Conservation (phyloP, 768 basidiomycete genomes). For the Clitopilus passeckerianus region DNA sequence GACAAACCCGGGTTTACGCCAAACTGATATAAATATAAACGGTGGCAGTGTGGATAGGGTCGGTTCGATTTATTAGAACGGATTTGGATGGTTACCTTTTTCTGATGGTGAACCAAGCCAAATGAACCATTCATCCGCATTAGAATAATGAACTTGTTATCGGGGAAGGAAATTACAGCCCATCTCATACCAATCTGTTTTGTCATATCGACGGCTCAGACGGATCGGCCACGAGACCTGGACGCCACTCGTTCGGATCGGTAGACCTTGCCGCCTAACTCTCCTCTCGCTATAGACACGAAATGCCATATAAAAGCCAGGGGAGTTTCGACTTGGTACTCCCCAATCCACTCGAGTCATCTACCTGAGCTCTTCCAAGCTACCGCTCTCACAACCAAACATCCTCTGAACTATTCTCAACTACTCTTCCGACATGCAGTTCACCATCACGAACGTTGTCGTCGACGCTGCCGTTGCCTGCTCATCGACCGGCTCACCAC, state of each 20-base stretch:
- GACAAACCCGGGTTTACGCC: background rate
- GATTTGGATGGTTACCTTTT: constrained; percentile 3
- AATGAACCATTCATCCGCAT: constrained; percentile 8
- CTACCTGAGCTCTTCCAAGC: constrained; percentile 8
- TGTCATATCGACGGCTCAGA: constrained; percentile 33
- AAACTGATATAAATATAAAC: background rate
- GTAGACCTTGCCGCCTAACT: constrained; percentile 19
- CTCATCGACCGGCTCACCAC: constrained; percentile 5
- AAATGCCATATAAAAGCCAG: constrained; percentile 24
- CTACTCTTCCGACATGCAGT: background rate
- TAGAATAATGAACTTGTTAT: background rate
- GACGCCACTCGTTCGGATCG: constrained; percentile 23
- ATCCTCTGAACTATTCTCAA: background rate
- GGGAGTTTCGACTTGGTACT: constrained; percentile 5
- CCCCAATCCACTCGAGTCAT: constrained; percentile 1
- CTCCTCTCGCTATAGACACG: background rate
- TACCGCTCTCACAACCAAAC: constrained; percentile 9
- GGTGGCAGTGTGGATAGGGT: constrained; percentile 3
- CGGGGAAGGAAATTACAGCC: no score
- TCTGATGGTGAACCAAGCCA: constrained; percentile 9
- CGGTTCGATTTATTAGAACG: constrained; percentile 12
- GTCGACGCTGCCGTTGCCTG: background rate
- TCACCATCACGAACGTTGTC: background rate
- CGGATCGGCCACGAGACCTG: constrained; percentile 30
- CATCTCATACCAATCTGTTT: constrained; percentile 11